phyloP scores from a whole-genome alignment of 148 eudicot species.

The Fagopyrum esculentum region DNA sequence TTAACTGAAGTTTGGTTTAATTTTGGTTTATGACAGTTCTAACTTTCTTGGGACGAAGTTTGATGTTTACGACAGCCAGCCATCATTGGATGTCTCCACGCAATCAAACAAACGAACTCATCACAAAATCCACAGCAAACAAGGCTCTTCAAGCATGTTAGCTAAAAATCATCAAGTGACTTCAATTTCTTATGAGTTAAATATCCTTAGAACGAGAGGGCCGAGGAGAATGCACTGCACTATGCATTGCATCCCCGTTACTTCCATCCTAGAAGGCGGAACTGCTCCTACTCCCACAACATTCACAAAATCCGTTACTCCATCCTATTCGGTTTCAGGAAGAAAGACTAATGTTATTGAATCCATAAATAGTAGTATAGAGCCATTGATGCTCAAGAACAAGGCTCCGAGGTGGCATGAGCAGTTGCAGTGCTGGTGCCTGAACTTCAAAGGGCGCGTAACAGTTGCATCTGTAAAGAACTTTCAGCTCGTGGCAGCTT shows the following conservation, averaged over 20 bases:
- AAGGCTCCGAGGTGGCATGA: conserved; percentile 55
- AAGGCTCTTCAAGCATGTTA: neutral
- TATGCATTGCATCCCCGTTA: conserved; percentile 35
- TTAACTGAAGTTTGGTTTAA: neutral
- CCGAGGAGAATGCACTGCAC: conserved; percentile 48
- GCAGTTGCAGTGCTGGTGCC: conserved; percentile 55
- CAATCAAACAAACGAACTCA: conserved; percentile 6
- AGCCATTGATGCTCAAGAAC: conserved; percentile 33
- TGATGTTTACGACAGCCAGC: conserved; percentile 29
- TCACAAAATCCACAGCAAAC: neutral
- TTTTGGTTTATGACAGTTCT: conserved; percentile 25
- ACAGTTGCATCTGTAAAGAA: conserved; percentile 58
- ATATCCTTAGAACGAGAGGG: conserved; percentile 32
- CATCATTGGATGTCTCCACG: conserved; percentile 5
- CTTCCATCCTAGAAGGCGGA: conserved; percentile 39
- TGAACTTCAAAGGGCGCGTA: conserved; percentile 56
- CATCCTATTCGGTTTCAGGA: neutral
- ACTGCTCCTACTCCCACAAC: conserved; percentile 32
- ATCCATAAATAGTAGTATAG: neutral
- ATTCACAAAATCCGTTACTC: conserved; percentile 3
- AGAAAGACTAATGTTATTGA: conserved; percentile 5
- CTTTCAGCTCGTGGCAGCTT: conserved; percentile 45
- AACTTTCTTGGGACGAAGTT: conserved; percentile 52
- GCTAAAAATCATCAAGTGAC: neutral
- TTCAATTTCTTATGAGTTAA: conserved; percentile 25